Evolutionary conservation across 2,329 filamentous ascomycete genomes (phyloP).

Genomic region (Penicillium freii): DNA sequence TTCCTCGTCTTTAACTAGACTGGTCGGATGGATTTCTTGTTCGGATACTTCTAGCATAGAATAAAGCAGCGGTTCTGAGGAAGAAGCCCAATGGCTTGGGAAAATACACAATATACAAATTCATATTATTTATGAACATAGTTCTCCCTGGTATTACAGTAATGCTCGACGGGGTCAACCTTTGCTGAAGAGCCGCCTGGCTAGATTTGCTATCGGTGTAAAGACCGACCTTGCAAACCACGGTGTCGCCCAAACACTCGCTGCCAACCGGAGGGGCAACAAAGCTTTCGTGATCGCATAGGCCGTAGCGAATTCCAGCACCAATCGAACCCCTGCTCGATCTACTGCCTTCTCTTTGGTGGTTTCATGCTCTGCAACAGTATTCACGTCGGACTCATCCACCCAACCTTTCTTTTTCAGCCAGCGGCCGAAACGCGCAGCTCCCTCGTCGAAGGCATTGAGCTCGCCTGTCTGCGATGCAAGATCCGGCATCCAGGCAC

Average conservation of each 20-base stretch:
- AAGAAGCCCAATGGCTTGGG: slow-evolving; percentile 16
- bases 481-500: slow-evolving; percentile 65
- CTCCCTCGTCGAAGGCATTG: slow-evolving; percentile 55
- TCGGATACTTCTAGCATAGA: slow-evolving; percentile 18
- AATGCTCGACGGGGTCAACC: slow-evolving; percentile 3
- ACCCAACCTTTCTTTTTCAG: slow-evolving; percentile 81
- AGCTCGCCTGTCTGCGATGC: slow-evolving; percentile 22
- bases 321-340: slow-evolving; percentile 51
- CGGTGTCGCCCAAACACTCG: slow-evolving; percentile 85
- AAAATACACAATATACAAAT: slow-evolving; percentile 17
- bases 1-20: slow-evolving; percentile 24
- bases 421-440: slow-evolving; percentile 73
- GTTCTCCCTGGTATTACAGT: not conserved
- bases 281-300: slow-evolving; percentile 88
- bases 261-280: slow-evolving; percentile 70
- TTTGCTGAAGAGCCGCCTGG: slow-evolving; percentile 42
- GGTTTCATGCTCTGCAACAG: slow-evolving; percentile 40
- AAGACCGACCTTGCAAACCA: slow-evolving; percentile 77
- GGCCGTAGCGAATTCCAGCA: slow-evolving; percentile 75
- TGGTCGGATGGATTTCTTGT: slow-evolving; percentile 14
- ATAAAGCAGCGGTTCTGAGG: slow-evolving; percentile 15
- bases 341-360: slow-evolving; percentile 29
- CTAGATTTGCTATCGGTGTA: slow-evolving; percentile 44
- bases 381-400: slow-evolving; percentile 43
- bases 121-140: slow-evolving; percentile 17